Evolutionary conservation across 2,329 filamentous ascomycete genomes (phyloP), one percentile per base, ranked within the genome.

Genomic region (Aspergillus sergii): DNA sequence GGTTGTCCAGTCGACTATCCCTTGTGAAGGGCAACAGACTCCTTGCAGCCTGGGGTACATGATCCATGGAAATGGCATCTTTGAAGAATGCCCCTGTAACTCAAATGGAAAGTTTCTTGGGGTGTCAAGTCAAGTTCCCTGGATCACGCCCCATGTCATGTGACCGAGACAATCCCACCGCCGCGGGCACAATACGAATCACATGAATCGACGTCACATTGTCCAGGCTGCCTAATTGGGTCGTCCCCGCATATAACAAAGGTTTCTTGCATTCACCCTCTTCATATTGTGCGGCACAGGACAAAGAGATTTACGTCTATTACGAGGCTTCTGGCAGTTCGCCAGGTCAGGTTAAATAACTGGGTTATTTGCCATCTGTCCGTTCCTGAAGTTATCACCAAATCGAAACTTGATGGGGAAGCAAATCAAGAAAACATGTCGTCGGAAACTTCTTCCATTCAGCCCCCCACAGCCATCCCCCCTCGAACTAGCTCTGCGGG

Each of bases 401-500:
- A 21, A 26, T 12, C 34, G 10, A 14, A 21, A n/a, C 30, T 46
- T 50, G 57, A 50, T 50, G 30, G 21, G 32, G 56, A 58, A 36
- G 28, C 21, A 48, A 39, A 55, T 36, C 32, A 26, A 28, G 30
- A 4, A 19, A 53, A 16, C 7, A 55, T 55, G 68, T 63, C 63
- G 41, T 69, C 72, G 45, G 66, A 73, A 65, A 54, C 54, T 30
- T 75, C 76, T 43, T 50, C 46, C 64, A 76, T 82, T 58, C 80
- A 81, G 62, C 86, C 84, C n/a, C 88, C 89, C 59, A 88, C 87
- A 75, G 83, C 84, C 43, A 92, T 93, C 60, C 91, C 91, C 23
- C 88, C 89, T 3, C 86, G 91, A 66, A 92, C 89, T 53, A 93
- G 91, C 61, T 91, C 89, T 1, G 88, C 86, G 61, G 83, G 84